These are phyloP conservation scores for Artemisia annua DNA, from an alignment of 129 eudicot genomes.

Conservation along the genomic window DNA sequence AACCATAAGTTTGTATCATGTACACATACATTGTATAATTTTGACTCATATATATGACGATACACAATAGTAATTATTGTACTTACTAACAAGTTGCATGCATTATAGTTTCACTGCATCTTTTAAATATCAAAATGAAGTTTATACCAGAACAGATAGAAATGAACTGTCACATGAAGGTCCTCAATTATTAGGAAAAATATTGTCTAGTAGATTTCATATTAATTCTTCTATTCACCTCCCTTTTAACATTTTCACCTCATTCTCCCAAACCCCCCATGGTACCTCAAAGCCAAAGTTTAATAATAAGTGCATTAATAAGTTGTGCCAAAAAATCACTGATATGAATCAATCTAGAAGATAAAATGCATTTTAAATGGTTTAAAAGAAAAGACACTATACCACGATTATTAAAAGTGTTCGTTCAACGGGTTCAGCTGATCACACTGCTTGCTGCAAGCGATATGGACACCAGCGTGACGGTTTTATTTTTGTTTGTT, in stretches of 20 bases:
- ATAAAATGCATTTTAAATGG: too few species aligned
- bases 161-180: constrained; percentile 16
- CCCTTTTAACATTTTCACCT: not conserved
- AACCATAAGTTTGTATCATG: not conserved
- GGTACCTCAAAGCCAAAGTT: not conserved
- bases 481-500: too few species aligned
- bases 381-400: too few species aligned
- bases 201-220: not conserved
- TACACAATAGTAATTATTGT: not conserved
- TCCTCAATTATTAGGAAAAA: constrained; percentile 15
- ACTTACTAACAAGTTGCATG: too few species aligned
- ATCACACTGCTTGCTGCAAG: too few species aligned
- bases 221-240: constrained; percentile 3
- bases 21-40: not conserved
- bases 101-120: too few species aligned
- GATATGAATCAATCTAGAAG: not conserved
- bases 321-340: not conserved
- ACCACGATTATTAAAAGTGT: too few species aligned
- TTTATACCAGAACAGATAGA: constrained; percentile 9
- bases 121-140: constrained; percentile 5
- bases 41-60: not conserved
- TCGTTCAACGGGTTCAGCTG: too few species aligned
- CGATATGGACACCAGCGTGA: too few species aligned
- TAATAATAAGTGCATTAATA: too few species aligned
- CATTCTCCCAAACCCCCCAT: not conserved